Evolutionary conservation across 164 flowering plant genomes (phyloP).

Genomic region (Vitis cinerea): DNA sequence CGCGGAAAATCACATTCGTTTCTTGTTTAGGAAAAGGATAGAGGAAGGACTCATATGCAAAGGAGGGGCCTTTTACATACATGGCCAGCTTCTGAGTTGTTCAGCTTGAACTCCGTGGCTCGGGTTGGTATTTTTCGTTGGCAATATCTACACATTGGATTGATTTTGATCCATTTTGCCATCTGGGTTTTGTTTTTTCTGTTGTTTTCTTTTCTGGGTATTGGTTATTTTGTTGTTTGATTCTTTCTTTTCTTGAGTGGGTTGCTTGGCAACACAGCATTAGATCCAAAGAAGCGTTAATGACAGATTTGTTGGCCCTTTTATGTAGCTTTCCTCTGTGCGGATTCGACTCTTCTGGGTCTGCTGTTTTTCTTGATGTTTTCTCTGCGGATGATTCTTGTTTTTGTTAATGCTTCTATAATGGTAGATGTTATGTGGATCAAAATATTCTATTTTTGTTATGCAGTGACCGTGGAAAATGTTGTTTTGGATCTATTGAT

Average conservation of each 20-base stretch:
- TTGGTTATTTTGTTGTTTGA: background rate
- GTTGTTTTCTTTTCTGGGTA: conserved; percentile 3
- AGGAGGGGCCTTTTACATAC: background rate
- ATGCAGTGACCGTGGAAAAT: background rate
- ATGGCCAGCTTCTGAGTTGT: conserved; percentile 3
- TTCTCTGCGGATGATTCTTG: conserved; percentile 3
- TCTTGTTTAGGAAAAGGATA: conserved; percentile 2
- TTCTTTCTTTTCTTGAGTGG: background rate
- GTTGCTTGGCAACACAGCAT: conserved; percentile 5
- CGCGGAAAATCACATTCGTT: conserved; percentile 13
- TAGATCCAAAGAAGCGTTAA: conserved; percentile 13
- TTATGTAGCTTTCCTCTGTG: background rate
- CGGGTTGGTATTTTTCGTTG: conserved; percentile 8
- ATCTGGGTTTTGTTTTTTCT: conserved; percentile 8
- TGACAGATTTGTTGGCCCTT: background rate
- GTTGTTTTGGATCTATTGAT: background rate
- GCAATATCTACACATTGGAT: conserved; percentile 10
- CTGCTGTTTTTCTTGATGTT: background rate
- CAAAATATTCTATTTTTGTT: conserved; percentile 1
- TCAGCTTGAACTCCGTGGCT: conserved; percentile 3
- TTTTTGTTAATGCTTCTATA: background rate
- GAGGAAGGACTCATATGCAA: background rate
- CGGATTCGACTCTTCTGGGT: background rate
- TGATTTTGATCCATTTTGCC: conserved; percentile 8
- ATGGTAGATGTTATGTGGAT: background rate